Conservation (phyloP, 306 rosid genomes). For the Luffa acutangula region DNA sequence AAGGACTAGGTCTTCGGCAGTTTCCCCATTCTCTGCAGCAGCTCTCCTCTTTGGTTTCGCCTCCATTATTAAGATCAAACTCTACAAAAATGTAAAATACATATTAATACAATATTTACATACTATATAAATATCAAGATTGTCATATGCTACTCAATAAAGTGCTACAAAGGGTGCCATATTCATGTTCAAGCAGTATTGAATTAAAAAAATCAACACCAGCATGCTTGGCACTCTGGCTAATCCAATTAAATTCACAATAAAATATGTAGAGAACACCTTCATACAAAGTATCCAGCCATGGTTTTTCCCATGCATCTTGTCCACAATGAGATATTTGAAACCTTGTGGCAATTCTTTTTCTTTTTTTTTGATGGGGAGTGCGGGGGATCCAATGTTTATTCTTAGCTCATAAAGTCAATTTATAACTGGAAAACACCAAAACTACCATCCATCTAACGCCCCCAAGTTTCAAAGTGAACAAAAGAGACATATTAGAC, state of each 20-base stretch:
- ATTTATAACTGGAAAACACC: neutral
- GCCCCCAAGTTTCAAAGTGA: too few species aligned
- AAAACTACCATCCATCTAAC: neutral
- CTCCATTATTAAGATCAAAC: conserved; percentile 38
- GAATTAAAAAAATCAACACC: neutral
- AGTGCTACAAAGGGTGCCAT: neutral
- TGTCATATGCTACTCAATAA: neutral
- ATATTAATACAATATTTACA: neutral
- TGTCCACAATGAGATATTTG: neutral
- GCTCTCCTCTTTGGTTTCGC: conserved; percentile 42
- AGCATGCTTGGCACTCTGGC: neutral
- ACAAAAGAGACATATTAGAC: too few species aligned
- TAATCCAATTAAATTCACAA: neutral
- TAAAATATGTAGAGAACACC: neutral
- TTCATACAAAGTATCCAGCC: neutral
- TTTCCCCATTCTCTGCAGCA: conserved; percentile 53
- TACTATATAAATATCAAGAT: neutral
- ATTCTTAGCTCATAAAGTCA: neutral
- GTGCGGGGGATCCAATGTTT: neutral
- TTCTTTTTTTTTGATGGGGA: neutral
- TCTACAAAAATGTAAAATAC: conserved; percentile 4
- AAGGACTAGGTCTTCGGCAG: conserved; percentile 77
- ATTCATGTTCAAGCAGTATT: neutral
- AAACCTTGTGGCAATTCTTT: neutral
- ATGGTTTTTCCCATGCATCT: neutral